A percentile compares a stretch with the other conserved stretches of the same genome.
Conservation (phyloP, 768 basidiomycete species). For the Russula griseocarnosa region DNA sequence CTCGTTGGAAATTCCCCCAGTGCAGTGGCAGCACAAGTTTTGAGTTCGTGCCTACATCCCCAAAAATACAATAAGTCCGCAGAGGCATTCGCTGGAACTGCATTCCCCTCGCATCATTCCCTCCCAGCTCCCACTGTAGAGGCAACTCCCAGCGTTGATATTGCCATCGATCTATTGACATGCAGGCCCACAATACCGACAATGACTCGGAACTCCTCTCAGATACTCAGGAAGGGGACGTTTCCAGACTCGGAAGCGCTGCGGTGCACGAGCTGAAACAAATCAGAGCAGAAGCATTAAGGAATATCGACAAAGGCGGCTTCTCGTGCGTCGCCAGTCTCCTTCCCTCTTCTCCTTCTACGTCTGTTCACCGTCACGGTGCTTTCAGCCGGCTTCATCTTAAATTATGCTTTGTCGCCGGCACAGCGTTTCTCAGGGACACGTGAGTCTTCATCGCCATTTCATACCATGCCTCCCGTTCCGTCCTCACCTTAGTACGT, state of each 20-base stretch:
- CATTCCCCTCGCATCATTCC: background rate
- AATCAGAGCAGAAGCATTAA: constrained; percentile 72
- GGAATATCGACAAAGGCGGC: constrained; percentile 79
- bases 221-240: background rate
- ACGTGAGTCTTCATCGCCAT: constrained; percentile 44
- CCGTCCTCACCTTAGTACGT: background rate
- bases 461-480: background rate
- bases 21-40: too few relatives aligned
- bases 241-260: too few relatives aligned
- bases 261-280: constrained; percentile 47
- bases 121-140: too few relatives aligned
- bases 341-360: background rate
- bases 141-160: background rate
- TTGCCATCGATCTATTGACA: background rate
- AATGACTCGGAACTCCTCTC: constrained; percentile 1
- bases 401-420: constrained; percentile 47
- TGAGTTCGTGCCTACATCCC: too few relatives aligned
- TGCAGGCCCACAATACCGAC: background rate
- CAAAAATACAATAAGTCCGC: too few relatives aligned
- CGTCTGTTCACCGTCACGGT: background rate
- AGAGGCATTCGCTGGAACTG: too few relatives aligned
- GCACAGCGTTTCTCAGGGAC: constrained; percentile 90
- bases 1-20: too few relatives aligned
- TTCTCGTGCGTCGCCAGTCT: constrained; percentile 57
- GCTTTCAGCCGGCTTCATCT: constrained; percentile 46